These are phyloP conservation scores for Cyberlindnera subsufficiens DNA, from an alignment of 805 yeast species.

Conservation along the genomic window DNA sequence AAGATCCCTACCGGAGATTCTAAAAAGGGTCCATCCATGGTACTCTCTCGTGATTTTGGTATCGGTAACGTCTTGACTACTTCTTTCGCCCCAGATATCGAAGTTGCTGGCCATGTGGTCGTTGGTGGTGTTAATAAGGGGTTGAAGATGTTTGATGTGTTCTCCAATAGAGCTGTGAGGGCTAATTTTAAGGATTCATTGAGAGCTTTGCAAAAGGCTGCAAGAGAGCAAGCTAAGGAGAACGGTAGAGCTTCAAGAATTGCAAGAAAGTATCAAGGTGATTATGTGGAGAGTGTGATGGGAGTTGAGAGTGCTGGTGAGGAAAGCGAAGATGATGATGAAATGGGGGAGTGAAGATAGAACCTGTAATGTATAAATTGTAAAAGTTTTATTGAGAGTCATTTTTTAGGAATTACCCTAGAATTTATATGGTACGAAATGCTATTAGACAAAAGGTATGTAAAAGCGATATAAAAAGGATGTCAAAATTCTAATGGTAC, in stretches of 20 bases:
- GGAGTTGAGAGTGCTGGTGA: slow-evolving; percentile 61
- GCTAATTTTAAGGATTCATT: slow-evolving; percentile 58
- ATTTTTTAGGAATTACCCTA: no score
- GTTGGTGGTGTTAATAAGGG: slow-evolving; percentile 85
- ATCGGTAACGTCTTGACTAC: slow-evolving; percentile 86
- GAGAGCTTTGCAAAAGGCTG: slow-evolving; percentile 44
- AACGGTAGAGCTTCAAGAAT: slow-evolving; percentile 65
- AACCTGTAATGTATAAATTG: neutral
- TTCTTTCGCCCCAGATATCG: slow-evolving; percentile 81
- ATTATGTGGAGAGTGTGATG: slow-evolving; percentile 48
- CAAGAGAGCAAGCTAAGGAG: slow-evolving; percentile 49
- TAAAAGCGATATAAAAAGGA: neutral
- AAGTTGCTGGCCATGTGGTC: slow-evolving; percentile 75
- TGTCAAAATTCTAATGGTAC: slow-evolving; percentile 2
- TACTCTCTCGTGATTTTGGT: slow-evolving; percentile 85
- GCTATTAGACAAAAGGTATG: slow-evolving; percentile 1
- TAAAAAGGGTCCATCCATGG: slow-evolving; percentile 69
- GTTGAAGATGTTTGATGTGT: slow-evolving; percentile 88
- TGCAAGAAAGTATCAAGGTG: slow-evolving; percentile 61
- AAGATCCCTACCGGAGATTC: slow-evolving; percentile 40
- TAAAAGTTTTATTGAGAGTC: neutral
- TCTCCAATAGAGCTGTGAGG: slow-evolving; percentile 76
- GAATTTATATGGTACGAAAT: neutral
- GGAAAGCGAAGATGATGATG: slow-evolving; percentile 49
- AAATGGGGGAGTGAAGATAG: slow-evolving; percentile 10